A percentile compares a stretch with the other conserved stretches of the same genome.
phyloP scores from a whole-genome alignment of 257 asterid genomes.

The Ehretia macrophylla region DNA sequence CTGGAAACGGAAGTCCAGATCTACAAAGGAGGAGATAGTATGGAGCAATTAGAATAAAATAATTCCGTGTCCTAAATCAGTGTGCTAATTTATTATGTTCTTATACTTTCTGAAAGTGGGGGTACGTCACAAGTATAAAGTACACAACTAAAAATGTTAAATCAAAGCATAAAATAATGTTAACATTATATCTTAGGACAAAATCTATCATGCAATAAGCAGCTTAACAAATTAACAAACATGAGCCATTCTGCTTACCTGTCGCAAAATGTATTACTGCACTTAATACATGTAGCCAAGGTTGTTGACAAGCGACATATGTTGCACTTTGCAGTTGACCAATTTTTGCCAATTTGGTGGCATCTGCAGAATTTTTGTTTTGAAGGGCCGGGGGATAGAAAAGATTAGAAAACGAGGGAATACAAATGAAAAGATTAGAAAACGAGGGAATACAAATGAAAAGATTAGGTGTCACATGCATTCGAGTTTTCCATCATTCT shows the following conservation, averaged over 20 bases:
- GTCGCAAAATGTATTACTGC: constrained; percentile 71
- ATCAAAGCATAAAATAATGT: no score
- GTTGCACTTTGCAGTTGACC: constrained; percentile 58
- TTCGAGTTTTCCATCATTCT: no score
- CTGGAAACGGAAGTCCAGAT: no score
- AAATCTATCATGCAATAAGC: no score
- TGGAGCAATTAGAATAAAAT: no score
- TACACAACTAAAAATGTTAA: no score
- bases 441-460: background rate
- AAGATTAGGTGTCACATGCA: no score
- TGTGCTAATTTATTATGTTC: no score
- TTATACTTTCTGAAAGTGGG: background rate
- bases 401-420: constrained; percentile 4
- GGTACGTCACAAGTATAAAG: background rate
- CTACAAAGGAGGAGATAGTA: no score
- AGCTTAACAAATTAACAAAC: background rate
- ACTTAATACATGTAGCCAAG: constrained; percentile 65
- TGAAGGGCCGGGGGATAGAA: constrained; percentile 3
- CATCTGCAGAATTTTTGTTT: constrained; percentile 46
- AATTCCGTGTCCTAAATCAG: no score
- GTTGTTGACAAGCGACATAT: constrained; percentile 56
- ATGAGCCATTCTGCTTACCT: constrained; percentile 35
- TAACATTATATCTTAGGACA: no score
- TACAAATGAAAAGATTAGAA: background rate
- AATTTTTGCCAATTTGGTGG: constrained; percentile 51